A percentile compares a stretch with the other conserved stretches of the same genome.
Conservation (phyloP, 2,329 filamentous ascomycete species). For the Diaporthe helianthi region DNA sequence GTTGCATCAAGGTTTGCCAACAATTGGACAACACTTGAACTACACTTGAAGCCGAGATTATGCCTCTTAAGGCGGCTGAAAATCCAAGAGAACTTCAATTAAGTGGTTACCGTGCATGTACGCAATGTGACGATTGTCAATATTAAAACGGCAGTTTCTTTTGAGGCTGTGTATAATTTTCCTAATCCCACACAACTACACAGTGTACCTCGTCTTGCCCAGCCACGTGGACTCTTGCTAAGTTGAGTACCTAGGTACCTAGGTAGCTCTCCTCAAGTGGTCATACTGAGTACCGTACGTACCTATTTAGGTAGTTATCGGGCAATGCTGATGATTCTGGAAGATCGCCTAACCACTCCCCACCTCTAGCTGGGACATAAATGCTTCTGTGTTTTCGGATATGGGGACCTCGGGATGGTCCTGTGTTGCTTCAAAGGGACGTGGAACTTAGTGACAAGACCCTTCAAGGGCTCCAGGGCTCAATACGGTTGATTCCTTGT, state of each 20-base stretch:
- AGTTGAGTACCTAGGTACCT: too few species aligned
- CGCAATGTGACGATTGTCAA: neutral
- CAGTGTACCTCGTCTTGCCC: too few species aligned
- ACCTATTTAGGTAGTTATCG: too few species aligned
- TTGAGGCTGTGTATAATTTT: too few species aligned
- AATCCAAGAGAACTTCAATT: constrained; percentile 1
- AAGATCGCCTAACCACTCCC: too few species aligned
- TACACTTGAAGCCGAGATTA: neutral
- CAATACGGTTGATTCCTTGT: neutral
- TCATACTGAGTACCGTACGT: too few species aligned
- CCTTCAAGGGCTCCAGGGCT: neutral
- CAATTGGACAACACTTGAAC: neutral
- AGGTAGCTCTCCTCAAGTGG: too few species aligned
- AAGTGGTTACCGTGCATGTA: neutral
- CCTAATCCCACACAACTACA: too few species aligned
- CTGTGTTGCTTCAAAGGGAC: neutral
- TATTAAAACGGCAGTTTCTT: neutral
- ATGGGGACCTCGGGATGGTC: too few species aligned
- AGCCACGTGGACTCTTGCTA: too few species aligned
- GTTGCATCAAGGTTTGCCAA: constrained; percentile 7
- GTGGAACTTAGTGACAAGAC: neutral
- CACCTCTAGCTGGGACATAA: too few species aligned
- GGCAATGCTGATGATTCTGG: too few species aligned
- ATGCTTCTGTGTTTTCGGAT: neutral
- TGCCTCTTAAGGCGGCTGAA: neutral